phyloP scores from a whole-genome alignment of 768 basidiomycete species.

The Agaricus subrufescens region DNA sequence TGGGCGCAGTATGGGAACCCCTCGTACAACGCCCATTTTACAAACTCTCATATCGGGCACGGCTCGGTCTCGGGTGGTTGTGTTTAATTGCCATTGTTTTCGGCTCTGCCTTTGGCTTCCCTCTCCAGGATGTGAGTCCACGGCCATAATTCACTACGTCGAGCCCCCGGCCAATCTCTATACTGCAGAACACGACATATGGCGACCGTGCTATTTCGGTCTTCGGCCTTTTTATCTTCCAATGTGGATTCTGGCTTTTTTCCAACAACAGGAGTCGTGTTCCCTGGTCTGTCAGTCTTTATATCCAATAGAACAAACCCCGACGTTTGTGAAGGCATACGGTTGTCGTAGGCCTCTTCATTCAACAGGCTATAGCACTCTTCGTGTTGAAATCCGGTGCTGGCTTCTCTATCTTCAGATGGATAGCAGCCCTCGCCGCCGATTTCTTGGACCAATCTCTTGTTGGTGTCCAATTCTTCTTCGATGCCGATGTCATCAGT shows the following conservation, averaged over 20 bases:
- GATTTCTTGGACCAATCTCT: constrained; percentile 71
- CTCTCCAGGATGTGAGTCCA: constrained; percentile 43
- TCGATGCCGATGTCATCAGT: constrained; percentile 55
- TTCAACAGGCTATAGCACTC: constrained; percentile 82
- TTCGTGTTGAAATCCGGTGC: constrained; percentile 85
- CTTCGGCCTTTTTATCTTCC: constrained; percentile 76
- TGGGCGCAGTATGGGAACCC: constrained; percentile 67
- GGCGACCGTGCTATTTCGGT: constrained; percentile 81
- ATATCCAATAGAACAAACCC: not conserved
- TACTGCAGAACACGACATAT: constrained; percentile 44
- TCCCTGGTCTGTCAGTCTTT: constrained; percentile 54
- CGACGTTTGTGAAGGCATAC: constrained; percentile 54
- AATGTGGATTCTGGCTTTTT: constrained; percentile 64
- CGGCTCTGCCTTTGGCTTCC: constrained; percentile 85
- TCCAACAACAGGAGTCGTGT: constrained; percentile 61
- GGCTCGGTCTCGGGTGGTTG: constrained; percentile 70
- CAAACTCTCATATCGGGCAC: constrained; percentile 40
- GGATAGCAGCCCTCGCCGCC: constrained; percentile 75
- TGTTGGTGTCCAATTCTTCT: constrained; percentile 80
- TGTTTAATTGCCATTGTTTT: constrained; percentile 74
- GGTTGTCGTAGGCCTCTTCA: constrained; percentile 80
- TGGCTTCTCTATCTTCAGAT: constrained; percentile 80
- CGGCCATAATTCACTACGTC: constrained; percentile 18
- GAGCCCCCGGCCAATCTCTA: not conserved
- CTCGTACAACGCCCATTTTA: constrained; percentile 66